Conservation (phyloP, 23 red algal genomes). For the Gracilaria vermiculophylla region DNA sequence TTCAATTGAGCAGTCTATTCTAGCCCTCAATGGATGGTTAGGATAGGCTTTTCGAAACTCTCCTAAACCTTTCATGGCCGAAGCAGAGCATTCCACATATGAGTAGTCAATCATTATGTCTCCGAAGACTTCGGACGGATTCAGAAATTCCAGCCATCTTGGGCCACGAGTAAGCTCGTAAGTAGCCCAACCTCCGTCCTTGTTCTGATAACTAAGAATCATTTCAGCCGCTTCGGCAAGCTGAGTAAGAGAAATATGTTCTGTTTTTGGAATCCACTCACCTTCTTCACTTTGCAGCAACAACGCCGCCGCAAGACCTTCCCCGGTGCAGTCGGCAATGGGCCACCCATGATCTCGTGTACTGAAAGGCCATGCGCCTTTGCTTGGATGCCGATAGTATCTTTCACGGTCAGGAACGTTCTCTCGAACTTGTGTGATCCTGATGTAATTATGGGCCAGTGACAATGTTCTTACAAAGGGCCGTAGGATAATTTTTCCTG, state of each 20-base stretch:
- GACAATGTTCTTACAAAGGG: slow-evolving; percentile 72
- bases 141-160: slow-evolving; percentile 93
- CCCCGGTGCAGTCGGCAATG: slow-evolving; percentile 97
- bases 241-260: slow-evolving; percentile 20
- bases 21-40: slow-evolving; percentile 44
- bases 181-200: slow-evolving; percentile 94
- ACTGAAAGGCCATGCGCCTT: slow-evolving; percentile 98
- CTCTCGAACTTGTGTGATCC: slow-evolving; percentile 88
- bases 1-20: slow-evolving; percentile 69
- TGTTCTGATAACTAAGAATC: slow-evolving; percentile 92
- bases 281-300: slow-evolving; percentile 57
- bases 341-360: slow-evolving; percentile 99
- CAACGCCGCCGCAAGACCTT: slow-evolving; percentile 86
- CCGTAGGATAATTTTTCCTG: not conserved
- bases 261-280: slow-evolving; percentile 52
- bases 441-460: slow-evolving; percentile 79
- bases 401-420: slow-evolving; percentile 78
- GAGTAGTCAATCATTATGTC: slow-evolving; percentile 99
- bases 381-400: slow-evolving; percentile 91
- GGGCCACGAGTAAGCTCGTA: slow-evolving; percentile 88
- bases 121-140: slow-evolving; percentile 98
- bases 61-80: slow-evolving; percentile 80
- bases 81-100: slow-evolving; percentile 94
- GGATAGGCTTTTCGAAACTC: slow-evolving; percentile 73
- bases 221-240: slow-evolving; percentile 81